A percentile compares a stretch with the other conserved stretches of the same genome.
phyloP scores from a whole-genome alignment of 2,329 filamentous ascomycete species.

The Colletotrichum orchidophilum region DNA sequence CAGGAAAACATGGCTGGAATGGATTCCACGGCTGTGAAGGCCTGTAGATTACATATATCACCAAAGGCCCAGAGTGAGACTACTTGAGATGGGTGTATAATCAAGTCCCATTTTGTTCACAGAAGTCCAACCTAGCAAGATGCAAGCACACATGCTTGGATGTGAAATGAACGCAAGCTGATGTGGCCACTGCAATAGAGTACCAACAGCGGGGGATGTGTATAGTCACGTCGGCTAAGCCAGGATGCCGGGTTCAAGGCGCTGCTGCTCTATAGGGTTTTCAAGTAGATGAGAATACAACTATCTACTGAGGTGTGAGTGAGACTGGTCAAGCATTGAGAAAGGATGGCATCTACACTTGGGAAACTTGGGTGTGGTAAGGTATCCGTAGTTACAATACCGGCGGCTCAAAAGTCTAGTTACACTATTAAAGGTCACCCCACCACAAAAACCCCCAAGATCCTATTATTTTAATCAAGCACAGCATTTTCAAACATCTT shows the following conservation, averaged over 20 bases:
- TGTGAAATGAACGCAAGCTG: not conserved
- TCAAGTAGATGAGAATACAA: not conserved
- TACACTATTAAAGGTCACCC: too few relatives aligned
- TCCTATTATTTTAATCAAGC: too few relatives aligned
- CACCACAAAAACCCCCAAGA: too few relatives aligned
- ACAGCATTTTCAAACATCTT: too few relatives aligned
- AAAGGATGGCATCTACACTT: too few relatives aligned
- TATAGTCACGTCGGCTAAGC: not conserved
- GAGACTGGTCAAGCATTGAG: not conserved
- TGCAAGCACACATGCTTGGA: not conserved
- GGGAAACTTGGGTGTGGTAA: too few relatives aligned
- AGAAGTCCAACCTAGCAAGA: not conserved
- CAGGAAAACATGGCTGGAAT: slow-evolving; percentile 26
- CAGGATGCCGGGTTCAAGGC: not conserved
- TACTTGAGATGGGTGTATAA: slow-evolving; percentile 15
- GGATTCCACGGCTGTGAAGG: slow-evolving; percentile 21
- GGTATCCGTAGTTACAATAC: too few relatives aligned
- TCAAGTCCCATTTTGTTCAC: not conserved
- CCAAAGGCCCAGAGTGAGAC: slow-evolving; percentile 4
- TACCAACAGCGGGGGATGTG: not conserved
- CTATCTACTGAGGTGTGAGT: too few relatives aligned
- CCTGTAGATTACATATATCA: slow-evolving; percentile 26
- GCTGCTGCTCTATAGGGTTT: not conserved
- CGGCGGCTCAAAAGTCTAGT: too few relatives aligned
- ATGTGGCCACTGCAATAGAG: not conserved